Base-by-base conservation (phyloP, 257 asterid species). In the Rubia yunnanensis region DNA sequence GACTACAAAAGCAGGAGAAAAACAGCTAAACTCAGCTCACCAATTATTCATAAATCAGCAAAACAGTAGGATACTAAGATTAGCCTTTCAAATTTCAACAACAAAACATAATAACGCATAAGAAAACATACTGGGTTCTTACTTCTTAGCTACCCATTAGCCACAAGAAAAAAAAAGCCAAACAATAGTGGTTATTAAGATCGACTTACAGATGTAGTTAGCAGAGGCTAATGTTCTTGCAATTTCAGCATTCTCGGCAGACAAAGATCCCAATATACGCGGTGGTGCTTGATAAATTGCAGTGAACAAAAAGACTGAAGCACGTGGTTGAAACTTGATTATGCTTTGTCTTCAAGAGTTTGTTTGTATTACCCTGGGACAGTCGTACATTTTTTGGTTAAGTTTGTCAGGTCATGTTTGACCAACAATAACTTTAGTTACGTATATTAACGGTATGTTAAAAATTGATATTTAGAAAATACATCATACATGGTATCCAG, bases 281-380 rank as follows among this genome's bases (percentile, higher is more conserved):
- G 2, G 10, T 9, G 10, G 32, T 9, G 68, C 20, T 44, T 27
- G 58, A 44, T 30, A 36, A 64, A 13, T 48, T 27, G 55, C 28
- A 39, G 10, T n/a, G 24, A 26, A 44, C 68, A 44, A 31, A 27
- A 3, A 44, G 17, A 44, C 52, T 64, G 58, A 64, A 64, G 20
- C 57, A 46, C 57, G 57, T 27, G 68, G 56, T 63, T 8, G 39
- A 44, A 24, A 63, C 39, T 39, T 10, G 52, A 44, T 44, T 44
- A 17, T 44, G 52, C 52, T 44, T 44, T 44, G 52, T 44, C 52
- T 44, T 44, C 52, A 44, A 14, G 52, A 44, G 52, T 44, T 44
- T 44, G 52, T 44, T 44, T 44, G 52, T 14, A 44, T 15, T 44
- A n/a, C n/a, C n/a, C n/a, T n/a, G n/a, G n/a, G n/a, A n/a, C n/a